Evolutionary conservation across 768 basidiomycete species (phyloP), one percentile per base, ranked within the genome.

Genomic region (Pleurotus pulmonarius): DNA sequence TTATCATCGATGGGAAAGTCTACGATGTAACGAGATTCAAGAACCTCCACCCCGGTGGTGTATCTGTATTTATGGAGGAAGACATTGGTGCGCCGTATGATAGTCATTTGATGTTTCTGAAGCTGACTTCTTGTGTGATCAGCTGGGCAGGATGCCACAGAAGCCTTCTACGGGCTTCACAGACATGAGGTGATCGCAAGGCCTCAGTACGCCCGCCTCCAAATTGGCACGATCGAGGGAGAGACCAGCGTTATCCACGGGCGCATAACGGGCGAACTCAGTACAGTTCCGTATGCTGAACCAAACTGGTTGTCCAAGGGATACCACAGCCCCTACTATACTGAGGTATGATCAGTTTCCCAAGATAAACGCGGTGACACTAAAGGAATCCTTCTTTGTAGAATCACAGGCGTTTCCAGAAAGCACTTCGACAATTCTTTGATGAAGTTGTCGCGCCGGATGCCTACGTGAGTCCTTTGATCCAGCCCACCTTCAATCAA

Each of bases 1-100:
- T 94, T 46, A 80, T 93, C 60, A 82, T 94, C 60, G 92, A 96
- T 67, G 77, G 85, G 25, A 89, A 87, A 64, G 92, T 93, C 29
- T 94, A 86, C 69, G 86, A 94, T 70, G 70, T 95, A 16, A 82
- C 87, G 16, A 83, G 78, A 62, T 95, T 98, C 75, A 81, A 81
- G 63, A 78, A 77, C 47, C 73, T 94, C 48, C 94, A 97, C 65
- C 94, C 92, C 0, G 94, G 93, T 56, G 92, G 93, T 22, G 67
- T 79, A 0, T 77, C 82, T 2, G 92, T 92, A 8, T 78, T 97
- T 20, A 69, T 85, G 22, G 86, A 90, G 64, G 71, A 78, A 5
- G 91, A 91, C 61, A 81, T 94, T 45, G 86, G 88, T 83, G 58
- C 56, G 83, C 68, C 12, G 9, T 22, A 38, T 20, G 15, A 40